Evolutionary conservation across 1,284 basidiomycete species (phyloP).

Genomic region (Pseudozyma thailandica): DNA sequence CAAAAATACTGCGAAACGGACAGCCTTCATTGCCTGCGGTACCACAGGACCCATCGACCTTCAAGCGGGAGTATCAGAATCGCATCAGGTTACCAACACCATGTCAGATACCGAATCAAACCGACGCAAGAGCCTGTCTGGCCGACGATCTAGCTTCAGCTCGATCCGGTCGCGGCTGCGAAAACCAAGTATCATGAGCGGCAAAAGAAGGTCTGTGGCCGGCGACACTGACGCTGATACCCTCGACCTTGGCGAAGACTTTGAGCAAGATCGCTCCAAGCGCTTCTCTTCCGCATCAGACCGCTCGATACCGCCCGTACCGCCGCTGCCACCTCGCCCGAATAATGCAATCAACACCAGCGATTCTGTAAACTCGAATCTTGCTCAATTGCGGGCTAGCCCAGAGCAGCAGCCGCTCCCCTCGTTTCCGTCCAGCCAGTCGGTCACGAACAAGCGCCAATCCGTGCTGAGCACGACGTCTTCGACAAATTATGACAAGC

Average conservation of each 20-base stretch:
- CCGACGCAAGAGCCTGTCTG: conserved; percentile 29
- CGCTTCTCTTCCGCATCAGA: conserved; percentile 33
- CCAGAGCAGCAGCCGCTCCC: background rate
- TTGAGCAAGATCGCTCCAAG: conserved; percentile 15
- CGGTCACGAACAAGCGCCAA: conserved; percentile 2
- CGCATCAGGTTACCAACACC: too few species aligned
- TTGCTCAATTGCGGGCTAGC: conserved; percentile 15
- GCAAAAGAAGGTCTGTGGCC: conserved; percentile 3
- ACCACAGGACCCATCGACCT: too few species aligned
- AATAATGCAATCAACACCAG: conserved; percentile 4
- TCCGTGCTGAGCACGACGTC: conserved; percentile 18
- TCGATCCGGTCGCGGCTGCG: conserved; percentile 33
- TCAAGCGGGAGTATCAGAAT: too few species aligned
- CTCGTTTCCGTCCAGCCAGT: background rate
- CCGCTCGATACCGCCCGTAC: conserved; percentile 31
- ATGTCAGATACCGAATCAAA: conserved; percentile 35
- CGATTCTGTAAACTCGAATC: background rate
- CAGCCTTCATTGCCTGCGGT: too few species aligned
- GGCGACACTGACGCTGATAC: conserved; percentile 9
- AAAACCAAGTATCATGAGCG: conserved; percentile 20
- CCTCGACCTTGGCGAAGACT: conserved; percentile 6
- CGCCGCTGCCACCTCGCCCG: conserved; percentile 39
- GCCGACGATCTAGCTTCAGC: conserved; percentile 36
- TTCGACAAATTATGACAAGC: conserved; percentile 3
- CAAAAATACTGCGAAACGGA: too few species aligned